Evolutionary conservation across 495 filamentous ascomycete genomes (phyloP), one percentile per base, ranked within the genome.

Genomic region (Collariella sp.): DNA sequence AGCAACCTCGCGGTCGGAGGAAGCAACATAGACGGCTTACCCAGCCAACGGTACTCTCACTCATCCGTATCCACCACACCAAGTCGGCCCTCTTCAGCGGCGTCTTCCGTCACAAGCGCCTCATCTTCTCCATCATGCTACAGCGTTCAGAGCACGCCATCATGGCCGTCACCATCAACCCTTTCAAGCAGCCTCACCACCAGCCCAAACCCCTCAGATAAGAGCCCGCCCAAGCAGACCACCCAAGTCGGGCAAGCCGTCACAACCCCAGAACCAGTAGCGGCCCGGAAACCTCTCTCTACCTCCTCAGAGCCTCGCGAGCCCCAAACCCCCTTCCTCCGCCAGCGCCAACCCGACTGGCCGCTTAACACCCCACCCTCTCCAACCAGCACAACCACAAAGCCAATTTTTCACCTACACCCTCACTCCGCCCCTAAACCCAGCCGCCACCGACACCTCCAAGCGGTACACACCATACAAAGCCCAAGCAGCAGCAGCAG

Each of bases 311-410:
- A 9, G 9, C 18, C 43, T 12, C 9, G 18, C 20, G 33, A 34
- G n/a, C 53, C 54, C 12, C 19, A 34, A 18, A 57, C 50, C 1
- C 43, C 56, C 16, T 54, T 39, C 22, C 50, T 45, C 34, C 29
- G 40, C 18, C 38, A 43, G 15, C 31, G 15, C 6, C 18, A 33
- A 7, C 54, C 43, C 22, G 31, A 40, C 20, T 50, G 46, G 54
- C 39, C 24, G 10, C 39, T 49, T 2, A 23, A 47, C 43, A 2
- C 29, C 0, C 33, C 51, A 18, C 1, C 42, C 29, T 12, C 13
- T 15, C 12, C 26, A 31, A 9, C 4, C 26, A 31, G 26, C 26
- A 31, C 26, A 9, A 4, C 50, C 41, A 4, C 33, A 38, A 4
- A 38, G 13, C 20, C 33, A 38, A 19, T n/a, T 20, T 1, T 36